A percentile compares a stretch with the other conserved stretches of the same genome.
Evolutionary conservation across 805 yeast genomes (phyloP).

Genomic region (Tetrapisispora phaffii): DNA sequence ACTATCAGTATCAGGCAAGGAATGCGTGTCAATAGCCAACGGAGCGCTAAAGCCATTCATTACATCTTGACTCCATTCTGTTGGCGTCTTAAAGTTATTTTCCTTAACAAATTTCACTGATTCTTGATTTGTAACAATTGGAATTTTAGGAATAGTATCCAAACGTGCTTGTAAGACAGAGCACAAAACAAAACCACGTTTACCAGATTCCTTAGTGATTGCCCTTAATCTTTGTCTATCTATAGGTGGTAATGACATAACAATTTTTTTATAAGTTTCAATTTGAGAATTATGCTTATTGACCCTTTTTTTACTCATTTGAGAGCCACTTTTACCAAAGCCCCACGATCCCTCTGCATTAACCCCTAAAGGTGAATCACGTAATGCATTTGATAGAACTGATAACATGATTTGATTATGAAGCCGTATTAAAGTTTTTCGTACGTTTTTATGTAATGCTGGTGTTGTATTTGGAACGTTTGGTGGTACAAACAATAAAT

Average conservation of each 20-base stretch:
- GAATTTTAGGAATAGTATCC: slow-evolving; percentile 59
- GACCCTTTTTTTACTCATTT: slow-evolving; percentile 34
- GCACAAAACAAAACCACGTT: slow-evolving; percentile 62
- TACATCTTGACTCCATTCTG: slow-evolving; percentile 89
- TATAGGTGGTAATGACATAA: slow-evolving; percentile 72
- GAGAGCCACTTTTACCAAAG: slow-evolving; percentile 38
- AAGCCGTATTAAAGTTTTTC: slow-evolving; percentile 28
- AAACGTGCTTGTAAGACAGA: slow-evolving; percentile 61
- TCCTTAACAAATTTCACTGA: slow-evolving; percentile 25
- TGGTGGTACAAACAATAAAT: slow-evolving; percentile 36
- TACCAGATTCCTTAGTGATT: slow-evolving; percentile 75
- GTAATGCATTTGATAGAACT: slow-evolving; percentile 72
- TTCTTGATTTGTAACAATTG: slow-evolving; percentile 41
- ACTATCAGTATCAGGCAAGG: slow-evolving; percentile 70
- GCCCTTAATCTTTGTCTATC: slow-evolving; percentile 79
- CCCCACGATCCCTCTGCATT: slow-evolving; percentile 54
- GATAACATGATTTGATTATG: slow-evolving; percentile 80
- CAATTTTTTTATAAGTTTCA: slow-evolving; percentile 73
- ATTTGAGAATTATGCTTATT: slow-evolving; percentile 56
- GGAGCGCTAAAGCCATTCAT: slow-evolving; percentile 77
- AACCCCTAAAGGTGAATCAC: slow-evolving; percentile 62
- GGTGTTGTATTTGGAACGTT: slow-evolving; percentile 1
- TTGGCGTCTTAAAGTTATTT: slow-evolving; percentile 34
- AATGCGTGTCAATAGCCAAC: slow-evolving; percentile 63
- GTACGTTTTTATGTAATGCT: slow-evolving; percentile 1